Conservation (phyloP, 768 basidiomycete genomes). For the Leccinum uliginosum region DNA sequence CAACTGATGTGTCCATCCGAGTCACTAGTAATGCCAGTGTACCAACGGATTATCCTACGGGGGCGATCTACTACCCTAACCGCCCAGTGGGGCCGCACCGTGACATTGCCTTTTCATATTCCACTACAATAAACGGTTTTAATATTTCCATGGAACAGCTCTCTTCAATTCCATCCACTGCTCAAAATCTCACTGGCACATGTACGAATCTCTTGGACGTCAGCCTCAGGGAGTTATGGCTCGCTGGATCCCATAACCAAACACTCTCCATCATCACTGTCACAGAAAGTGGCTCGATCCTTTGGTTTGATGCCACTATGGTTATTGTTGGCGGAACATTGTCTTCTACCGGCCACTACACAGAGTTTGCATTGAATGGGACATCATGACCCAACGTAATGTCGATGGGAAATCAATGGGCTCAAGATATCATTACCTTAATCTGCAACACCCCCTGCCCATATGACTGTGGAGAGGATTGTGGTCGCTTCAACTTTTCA, state of each 20-base stretch:
- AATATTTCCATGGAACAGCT: slow-evolving; percentile 4
- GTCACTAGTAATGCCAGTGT: neutral
- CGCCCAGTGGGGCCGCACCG: neutral
- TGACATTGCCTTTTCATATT: neutral
- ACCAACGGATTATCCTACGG: neutral
- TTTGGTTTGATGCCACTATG: neutral
- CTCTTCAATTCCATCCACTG: neutral
- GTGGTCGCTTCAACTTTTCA: no score
- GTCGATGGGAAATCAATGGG: neutral
- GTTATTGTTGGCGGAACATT: neutral
- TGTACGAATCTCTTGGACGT: neutral
- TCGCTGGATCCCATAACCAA: neutral
- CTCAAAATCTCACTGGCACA: neutral
- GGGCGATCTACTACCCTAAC: neutral
- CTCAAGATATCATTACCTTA: neutral
- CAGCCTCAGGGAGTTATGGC: neutral
- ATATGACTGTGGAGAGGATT: neutral
- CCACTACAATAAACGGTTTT: neutral
- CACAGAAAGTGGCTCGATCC: neutral
- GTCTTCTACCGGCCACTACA: neutral
- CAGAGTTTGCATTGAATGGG: neutral
- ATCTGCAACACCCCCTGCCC: neutral
- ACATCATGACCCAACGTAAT: neutral
- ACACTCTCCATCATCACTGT: neutral
- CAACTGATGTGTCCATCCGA: neutral